Percentiles rank a stretch among this genome's conserved stretches.
These are phyloP conservation scores for Firmiana major DNA, from an alignment of 345 rosid species.

Conservation along the genomic window DNA sequence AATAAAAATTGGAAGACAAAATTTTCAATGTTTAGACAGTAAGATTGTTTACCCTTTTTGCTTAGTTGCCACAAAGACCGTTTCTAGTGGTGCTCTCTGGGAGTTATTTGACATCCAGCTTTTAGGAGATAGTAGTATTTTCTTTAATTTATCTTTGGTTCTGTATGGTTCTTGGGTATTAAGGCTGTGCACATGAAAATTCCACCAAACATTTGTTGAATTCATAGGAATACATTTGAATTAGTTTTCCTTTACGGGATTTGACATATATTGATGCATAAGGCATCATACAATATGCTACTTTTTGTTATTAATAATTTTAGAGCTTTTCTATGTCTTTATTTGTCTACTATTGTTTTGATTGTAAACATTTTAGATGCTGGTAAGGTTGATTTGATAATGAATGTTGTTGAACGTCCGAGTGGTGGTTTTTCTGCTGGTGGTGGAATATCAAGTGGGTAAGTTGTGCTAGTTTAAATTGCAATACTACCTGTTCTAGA, in stretches of 20 bases:
- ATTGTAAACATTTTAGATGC: slow-evolving; percentile 40
- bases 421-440: slow-evolving; percentile 26
- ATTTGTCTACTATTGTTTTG: not conserved
- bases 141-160: not conserved
- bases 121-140: not conserved
- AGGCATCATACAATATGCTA: not conserved
- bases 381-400: slow-evolving; percentile 82
- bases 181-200: not conserved
- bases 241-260: not conserved
- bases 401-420: slow-evolving; percentile 95
- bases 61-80: not conserved
- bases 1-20: not conserved
- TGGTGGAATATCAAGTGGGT: slow-evolving; percentile 14
- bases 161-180: not conserved
- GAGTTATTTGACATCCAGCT: not conserved
- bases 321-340: slow-evolving; percentile 1
- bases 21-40: not conserved
- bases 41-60: not conserved
- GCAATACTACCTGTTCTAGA: not conserved
- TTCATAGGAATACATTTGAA: not conserved
- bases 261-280: not conserved
- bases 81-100: not conserved
- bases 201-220: not conserved
- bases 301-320: not conserved
- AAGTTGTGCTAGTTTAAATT: slow-evolving; percentile 25